Base-by-base conservation (phyloP, 2,329 filamentous ascomycete species). In the Fusarium sp. region DNA sequence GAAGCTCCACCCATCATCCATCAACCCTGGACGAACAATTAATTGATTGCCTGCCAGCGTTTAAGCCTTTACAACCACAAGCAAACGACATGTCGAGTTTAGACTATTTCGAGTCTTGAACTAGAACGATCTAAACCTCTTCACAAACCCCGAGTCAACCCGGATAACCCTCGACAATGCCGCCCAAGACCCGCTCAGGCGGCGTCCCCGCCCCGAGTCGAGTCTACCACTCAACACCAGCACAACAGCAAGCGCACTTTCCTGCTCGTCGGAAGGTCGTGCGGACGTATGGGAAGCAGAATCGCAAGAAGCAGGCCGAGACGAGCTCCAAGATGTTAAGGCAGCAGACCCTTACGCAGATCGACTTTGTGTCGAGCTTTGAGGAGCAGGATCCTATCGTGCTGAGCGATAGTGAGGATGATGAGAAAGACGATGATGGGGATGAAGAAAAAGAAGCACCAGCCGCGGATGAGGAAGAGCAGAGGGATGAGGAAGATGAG, bases 301-400 rank as follows among this genome's bases (percentile, higher is more conserved):
- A 70, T 34, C 63, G 61, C 11, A 68, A 64, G 61, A 70, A 73
- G 40, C 65, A 68, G 34, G 56, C 60, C 11, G 67, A 73, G 11
- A 67, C 50, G 16, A 64, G 56, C 14, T 58, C 68, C 0, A 68
- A 66, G 16, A 61, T 70, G 4, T 59, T 81, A 46, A 76, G 75
- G 62, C 81, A 83, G 71, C 79, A 81, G 72, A 83, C 81, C 1
- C 68, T 83, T 20, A 83, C 81, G 5, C 81, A 83, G 68, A 78
- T 82, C 44, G 78, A 79, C 50, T 81, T 78, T 73, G 78, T 79
- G 16, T 79, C 74, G 36, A 78, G 76, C 66, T 75, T 77, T n/a
- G 75, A 76, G 14, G 78, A 76, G 6, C 71, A 73, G 5, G 74
- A 75, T 29, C 64, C 69, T 9, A 71, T 73, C 16, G 67, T 75